phyloP scores from a whole-genome alignment of 768 basidiomycete genomes.

The Lactarius akahatsu region DNA sequence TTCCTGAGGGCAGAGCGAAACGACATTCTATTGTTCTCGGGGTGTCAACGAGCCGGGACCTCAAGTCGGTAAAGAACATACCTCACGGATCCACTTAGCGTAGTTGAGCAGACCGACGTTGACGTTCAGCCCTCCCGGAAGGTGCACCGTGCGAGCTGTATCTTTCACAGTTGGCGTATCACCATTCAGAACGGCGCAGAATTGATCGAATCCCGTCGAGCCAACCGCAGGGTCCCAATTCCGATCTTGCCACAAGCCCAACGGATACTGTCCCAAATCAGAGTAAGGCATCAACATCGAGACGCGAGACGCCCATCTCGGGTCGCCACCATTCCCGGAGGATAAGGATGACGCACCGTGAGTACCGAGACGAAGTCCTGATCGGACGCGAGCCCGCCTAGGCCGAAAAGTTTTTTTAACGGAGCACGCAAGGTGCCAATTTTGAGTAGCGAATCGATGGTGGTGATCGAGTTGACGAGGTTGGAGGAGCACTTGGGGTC shows the following conservation, averaged over 20 bases:
- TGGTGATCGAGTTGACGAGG: slow-evolving; percentile 55
- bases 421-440: slow-evolving; percentile 44
- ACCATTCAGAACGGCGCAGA: slow-evolving; percentile 53
- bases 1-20: slow-evolving; percentile 34
- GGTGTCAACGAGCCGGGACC: slow-evolving; percentile 36
- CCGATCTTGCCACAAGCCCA: slow-evolving; percentile 77
- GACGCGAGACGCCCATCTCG: not conserved
- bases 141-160: not conserved
- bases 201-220: slow-evolving; percentile 60
- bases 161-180: slow-evolving; percentile 17
- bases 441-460: slow-evolving; percentile 63
- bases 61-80: slow-evolving; percentile 33
- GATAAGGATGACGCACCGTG: slow-evolving; percentile 41
- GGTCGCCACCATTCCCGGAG: not conserved
- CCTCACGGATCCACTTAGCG: slow-evolving; percentile 73
- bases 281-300: not conserved
- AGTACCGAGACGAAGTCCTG: slow-evolving; percentile 77
- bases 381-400: slow-evolving; percentile 63
- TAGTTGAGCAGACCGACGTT: slow-evolving; percentile 69
- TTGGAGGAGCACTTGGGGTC: slow-evolving; percentile 60
- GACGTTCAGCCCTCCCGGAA: slow-evolving; percentile 35
- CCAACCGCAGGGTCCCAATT: slow-evolving; percentile 81
- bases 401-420: slow-evolving; percentile 78
- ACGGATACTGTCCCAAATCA: slow-evolving; percentile 46
- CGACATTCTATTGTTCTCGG: slow-evolving; percentile 32